phyloP scores from a whole-genome alignment of 2,329 filamentous ascomycete species.

The Epichloe coenophiala region DNA sequence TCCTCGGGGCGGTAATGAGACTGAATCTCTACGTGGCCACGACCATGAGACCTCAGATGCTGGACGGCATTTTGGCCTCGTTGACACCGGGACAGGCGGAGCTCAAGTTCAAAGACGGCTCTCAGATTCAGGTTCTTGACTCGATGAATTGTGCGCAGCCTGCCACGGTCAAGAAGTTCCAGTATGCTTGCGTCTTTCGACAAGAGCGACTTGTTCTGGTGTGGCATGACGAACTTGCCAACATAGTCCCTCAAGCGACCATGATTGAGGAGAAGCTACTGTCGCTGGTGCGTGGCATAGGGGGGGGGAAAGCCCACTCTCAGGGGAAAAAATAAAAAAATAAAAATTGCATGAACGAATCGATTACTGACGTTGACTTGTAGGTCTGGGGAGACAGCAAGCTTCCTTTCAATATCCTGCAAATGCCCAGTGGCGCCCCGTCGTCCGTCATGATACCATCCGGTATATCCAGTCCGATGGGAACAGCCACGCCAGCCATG shows the following conservation, averaged over 20 bases:
- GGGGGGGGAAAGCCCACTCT: background rate
- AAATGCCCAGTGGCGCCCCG: conserved; percentile 7
- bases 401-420: conserved; percentile 8
- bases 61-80: conserved; percentile 28
- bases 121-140: conserved; percentile 30
- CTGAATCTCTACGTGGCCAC: conserved; percentile 33
- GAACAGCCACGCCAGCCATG: conserved; percentile 8
- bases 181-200: conserved; percentile 28
- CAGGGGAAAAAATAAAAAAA: background rate
- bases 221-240: conserved; percentile 28
- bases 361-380: background rate
- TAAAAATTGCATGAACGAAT: background rate
- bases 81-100: conserved; percentile 27
- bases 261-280: conserved; percentile 20
- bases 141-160: conserved; percentile 24
- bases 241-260: conserved; percentile 25
- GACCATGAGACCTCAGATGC: conserved; percentile 35
- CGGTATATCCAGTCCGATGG: conserved; percentile 8
- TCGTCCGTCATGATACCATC: conserved; percentile 9
- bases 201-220: conserved; percentile 27
- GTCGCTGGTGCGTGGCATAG: conserved; percentile 8
- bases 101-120: conserved; percentile 27
- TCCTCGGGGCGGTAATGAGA: conserved; percentile 28
- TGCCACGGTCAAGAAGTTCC: conserved; percentile 26
- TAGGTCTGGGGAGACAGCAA: conserved; percentile 15